Conservation (phyloP, 345 rosid species). For the Eucalyptus pumila region DNA sequence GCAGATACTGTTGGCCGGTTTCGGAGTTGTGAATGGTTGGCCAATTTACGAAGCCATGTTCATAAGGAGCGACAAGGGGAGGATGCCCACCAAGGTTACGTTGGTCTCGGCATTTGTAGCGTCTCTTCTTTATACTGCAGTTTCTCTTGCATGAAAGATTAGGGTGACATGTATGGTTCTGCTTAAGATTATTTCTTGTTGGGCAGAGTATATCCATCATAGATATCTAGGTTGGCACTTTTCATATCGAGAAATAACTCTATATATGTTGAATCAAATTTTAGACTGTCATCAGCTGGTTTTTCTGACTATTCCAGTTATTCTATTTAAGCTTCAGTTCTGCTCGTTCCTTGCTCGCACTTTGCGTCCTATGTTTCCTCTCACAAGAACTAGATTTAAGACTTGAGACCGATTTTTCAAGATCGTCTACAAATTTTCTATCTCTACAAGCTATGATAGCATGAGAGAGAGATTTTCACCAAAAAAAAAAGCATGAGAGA, state of each 20-base stretch:
- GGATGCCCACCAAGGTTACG: constrained; percentile 15
- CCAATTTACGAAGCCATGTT: constrained; percentile 58
- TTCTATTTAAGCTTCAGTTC: not conserved
- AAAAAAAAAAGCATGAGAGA: too few relatives aligned
- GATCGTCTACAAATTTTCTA: not conserved
- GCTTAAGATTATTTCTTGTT: not conserved
- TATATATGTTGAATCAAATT: too few relatives aligned
- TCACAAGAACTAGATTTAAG: not conserved
- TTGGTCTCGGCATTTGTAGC: constrained; percentile 12
- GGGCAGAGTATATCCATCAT: not conserved
- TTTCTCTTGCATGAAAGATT: not conserved
- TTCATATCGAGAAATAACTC: not conserved
- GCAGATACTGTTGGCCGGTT: constrained; percentile 30
- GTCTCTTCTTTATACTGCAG: not conserved
- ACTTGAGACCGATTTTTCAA: not conserved
- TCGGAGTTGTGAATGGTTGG: constrained; percentile 28
- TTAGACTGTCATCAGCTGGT: too few relatives aligned
- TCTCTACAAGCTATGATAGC: not conserved
- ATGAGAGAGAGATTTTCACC: too few relatives aligned
- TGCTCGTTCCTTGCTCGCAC: not conserved
- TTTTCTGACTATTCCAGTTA: not conserved
- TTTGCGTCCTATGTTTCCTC: not conserved
- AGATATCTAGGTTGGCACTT: not conserved
- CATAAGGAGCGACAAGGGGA: constrained; percentile 52
- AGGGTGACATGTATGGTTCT: not conserved